Conservation (phyloP, 257 asterid species). For the Penstemon barbatus region DNA sequence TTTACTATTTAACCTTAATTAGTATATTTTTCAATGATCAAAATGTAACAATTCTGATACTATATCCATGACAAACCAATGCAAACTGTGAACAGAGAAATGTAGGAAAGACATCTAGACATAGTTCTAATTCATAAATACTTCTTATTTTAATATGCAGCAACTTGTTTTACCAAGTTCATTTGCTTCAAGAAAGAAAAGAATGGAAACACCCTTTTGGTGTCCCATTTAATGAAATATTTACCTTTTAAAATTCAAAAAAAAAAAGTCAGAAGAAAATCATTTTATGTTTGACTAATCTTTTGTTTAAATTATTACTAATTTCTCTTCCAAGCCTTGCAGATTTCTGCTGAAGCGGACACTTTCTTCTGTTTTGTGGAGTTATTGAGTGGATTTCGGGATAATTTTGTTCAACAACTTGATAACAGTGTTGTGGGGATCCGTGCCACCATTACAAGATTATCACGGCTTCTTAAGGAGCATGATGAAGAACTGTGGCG, state of each 20-base stretch:
- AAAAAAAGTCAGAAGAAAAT: conserved; percentile 11
- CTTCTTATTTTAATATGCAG: conserved; percentile 12
- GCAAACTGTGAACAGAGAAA: conserved; percentile 10
- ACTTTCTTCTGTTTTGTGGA: conserved; percentile 96
- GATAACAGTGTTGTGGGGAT: conserved; percentile 97
- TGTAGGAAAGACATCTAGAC: not conserved
- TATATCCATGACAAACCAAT: conserved; percentile 11
- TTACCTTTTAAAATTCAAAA: not conserved
- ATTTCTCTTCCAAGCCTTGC: conserved; percentile 39
- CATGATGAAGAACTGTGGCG: conserved; percentile 99
- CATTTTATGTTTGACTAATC: conserved; percentile 24
- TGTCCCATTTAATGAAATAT: not conserved
- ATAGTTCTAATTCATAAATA: not conserved
- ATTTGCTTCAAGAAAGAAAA: conserved; percentile 14
- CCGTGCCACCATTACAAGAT: conserved; percentile 83
- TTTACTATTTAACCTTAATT: not conserved
- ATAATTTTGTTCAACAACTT: conserved; percentile 92
- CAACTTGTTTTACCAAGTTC: conserved; percentile 15
- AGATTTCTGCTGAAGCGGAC: conserved; percentile 93
- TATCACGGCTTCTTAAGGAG: conserved; percentile 84
- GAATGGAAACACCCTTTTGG: not conserved
- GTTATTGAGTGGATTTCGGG: conserved; percentile 89
- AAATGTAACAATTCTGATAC: conserved; percentile 1
- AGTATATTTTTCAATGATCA: not conserved
- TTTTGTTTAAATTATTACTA: conserved; percentile 25